phyloP scores from a whole-genome alignment of 805 yeast genomes.

The Yamadazyma tumulicola region DNA sequence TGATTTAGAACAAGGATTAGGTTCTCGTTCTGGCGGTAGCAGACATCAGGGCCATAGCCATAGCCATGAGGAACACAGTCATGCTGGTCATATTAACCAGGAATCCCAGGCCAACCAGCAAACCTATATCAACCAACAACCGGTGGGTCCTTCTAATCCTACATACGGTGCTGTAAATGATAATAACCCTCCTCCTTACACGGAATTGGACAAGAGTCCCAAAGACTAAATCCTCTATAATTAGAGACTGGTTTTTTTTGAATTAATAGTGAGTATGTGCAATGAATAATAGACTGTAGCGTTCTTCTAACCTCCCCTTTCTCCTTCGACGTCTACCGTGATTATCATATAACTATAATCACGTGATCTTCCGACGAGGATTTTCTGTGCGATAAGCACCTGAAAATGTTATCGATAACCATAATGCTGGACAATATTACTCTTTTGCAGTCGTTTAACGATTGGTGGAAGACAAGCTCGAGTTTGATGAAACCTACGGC shows the following conservation, averaged over 20 bases:
- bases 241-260: no score
- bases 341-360: no score
- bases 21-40: slow-evolving; percentile 7
- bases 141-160: slow-evolving; percentile 9
- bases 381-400: no score
- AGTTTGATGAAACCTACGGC: slow-evolving; percentile 17
- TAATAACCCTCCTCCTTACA: slow-evolving; percentile 15
- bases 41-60: slow-evolving; percentile 17
- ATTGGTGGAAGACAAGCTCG: slow-evolving; percentile 37
- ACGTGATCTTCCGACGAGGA: no score
- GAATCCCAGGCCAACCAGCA: slow-evolving; percentile 13
- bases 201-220: slow-evolving; percentile 8
- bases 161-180: slow-evolving; percentile 29
- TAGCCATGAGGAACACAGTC: slow-evolving; percentile 4
- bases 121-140: slow-evolving; percentile 12
- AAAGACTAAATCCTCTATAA: no score
- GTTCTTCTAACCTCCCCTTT: no score
- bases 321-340: no score
- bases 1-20: slow-evolving; percentile 29
- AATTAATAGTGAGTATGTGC: no score
- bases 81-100: no score
- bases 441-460: slow-evolving; percentile 28
- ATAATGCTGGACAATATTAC: no score
- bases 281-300: no score
- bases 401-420: no score